Base-by-base conservation (phyloP, 257 asterid genomes). In the Coffea canephora region DNA sequence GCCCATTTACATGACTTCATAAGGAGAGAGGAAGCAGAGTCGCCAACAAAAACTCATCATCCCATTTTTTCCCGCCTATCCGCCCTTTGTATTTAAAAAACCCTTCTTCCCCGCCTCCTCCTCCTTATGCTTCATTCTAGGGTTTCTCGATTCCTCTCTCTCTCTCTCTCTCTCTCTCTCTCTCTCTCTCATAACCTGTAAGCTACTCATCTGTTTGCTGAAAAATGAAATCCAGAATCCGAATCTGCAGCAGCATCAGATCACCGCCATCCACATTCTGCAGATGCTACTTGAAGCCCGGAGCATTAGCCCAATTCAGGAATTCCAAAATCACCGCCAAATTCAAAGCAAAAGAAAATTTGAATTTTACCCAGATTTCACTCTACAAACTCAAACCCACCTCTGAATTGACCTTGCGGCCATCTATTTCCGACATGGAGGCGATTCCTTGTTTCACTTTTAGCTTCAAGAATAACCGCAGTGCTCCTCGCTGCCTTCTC, bases 221-320 rank as follows among this genome's bases (percentile, higher is more conserved):
- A n/a, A 74, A n/a, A 5, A 83, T 80, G 84, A 77, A 80, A 54
- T 36, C 84, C 43, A 77, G 78, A 55, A 16, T 11, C 23, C 70
- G 87, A 62, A 71, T 83, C 83, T 50, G 78, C 80, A 39, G 43
- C 43, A 39, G 43, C 43, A 39, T 3, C 43, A 39, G 43, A 4
- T 39, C 43, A 39, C 43, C 5, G 43, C 43, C 43, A 39, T 39
- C 43, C 5, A 39, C 43, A 39, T 39, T 39, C 43, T 39, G 43
- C 43, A 39, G 43, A 39, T 69, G 57, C 48, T 92, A 84, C 78
- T 87, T 93, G 75, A 91, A 91, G 85, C 97, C 97, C 5, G 97
- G 97, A 70, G 97, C 96, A 10, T 88, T 93, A 45, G 97, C 97
- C 21, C 91, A 91, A 67, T 80, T 93, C 82, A 68, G 97, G 55